Base-by-base conservation (phyloP, 2,329 filamentous ascomycete genomes). In the Aspergillus jensenii region DNA sequence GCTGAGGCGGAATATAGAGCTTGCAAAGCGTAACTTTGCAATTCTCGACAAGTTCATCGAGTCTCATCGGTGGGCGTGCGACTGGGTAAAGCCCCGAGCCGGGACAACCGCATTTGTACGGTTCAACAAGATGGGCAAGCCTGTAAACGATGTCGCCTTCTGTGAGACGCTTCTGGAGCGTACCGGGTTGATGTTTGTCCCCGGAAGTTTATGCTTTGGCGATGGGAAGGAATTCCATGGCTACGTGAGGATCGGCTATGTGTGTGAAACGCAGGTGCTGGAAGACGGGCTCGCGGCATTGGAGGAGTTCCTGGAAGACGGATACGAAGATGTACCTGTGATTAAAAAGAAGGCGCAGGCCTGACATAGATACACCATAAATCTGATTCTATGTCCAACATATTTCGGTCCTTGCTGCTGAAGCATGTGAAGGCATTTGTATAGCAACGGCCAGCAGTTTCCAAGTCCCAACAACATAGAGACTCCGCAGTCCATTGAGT, bases 101-200 rank as follows among this genome's bases (percentile, higher is more conserved):
- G 91, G 91, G 0, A 96, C 90, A 2, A 93, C 89, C 89, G 89
- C 89, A 0, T 90, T 95, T 63, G 73, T 95, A 55, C 84, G 83
- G 66, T 90, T 95, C 62, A 78, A 67, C 21, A 78, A 79, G 45
- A 79, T 81, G 12, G 84, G 82, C 0, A 76, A 79, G 67, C 81
- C 85, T 2, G 81, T 95, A 1, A 84, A 93, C 65, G 88, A 92
- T 60, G 84, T 82, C 15, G 77, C 79, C 2, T 87, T 96, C 62
- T 93, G 89, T 65, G 76, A 85, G 65, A 81, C 84, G 65, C 72
- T 95, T 39, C 74, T 90, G 40, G 80, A 85, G 55, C 83, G 86
- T 71, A 86, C 82, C 0, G 89, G 89, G 19, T 87, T 91, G 3
- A 80, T 93, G 79, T 79, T 93, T 56, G 78, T 90, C 15, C 90